Evolutionary conservation across 1,284 basidiomycete genomes (phyloP).

Genomic region (Rhodofomes roseus): DNA sequence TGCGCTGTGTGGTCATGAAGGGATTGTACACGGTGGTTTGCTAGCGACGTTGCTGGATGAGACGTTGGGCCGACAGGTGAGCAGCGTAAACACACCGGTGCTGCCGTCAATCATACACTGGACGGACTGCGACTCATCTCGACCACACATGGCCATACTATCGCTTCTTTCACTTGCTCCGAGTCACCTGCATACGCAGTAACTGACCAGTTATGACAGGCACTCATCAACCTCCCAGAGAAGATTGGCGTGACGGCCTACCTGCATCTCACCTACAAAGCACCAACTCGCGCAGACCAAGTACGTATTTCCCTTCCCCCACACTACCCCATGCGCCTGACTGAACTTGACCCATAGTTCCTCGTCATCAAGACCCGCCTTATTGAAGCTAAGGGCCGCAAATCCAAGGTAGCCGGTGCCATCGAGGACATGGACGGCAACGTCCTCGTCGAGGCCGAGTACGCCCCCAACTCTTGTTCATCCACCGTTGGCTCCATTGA

Average conservation of each 20-base stretch:
- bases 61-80: conserved; percentile 75
- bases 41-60: conserved; percentile 91
- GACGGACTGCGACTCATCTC: too few relatives aligned
- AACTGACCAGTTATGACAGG: conserved; percentile 41
- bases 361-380: conserved; percentile 69
- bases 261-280: conserved; percentile 71
- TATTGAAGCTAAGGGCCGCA: conserved; percentile 69
- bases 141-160: too few relatives aligned
- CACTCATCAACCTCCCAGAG: conserved; percentile 80
- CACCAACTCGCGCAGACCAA: conserved; percentile 84
- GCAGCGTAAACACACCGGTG: conserved; percentile 26
- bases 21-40: conserved; percentile 91
- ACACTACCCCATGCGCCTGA: not conserved
- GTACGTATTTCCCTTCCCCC: conserved; percentile 33
- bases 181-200: too few relatives aligned
- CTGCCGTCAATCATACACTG: not conserved
- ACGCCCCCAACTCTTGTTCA: conserved; percentile 30
- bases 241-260: conserved; percentile 93
- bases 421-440: conserved; percentile 80
- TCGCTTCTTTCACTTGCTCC: too few relatives aligned
- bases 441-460: conserved; percentile 80
- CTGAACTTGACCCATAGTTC: conserved; percentile 41
- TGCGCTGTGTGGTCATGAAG: conserved; percentile 88
- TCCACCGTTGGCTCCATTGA: not conserved
- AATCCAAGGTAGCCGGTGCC: conserved; percentile 65